These are phyloP conservation scores for Verticillium zaregamsianum DNA, from an alignment of 2,329 filamentous ascomycete species.

Conservation along the genomic window DNA sequence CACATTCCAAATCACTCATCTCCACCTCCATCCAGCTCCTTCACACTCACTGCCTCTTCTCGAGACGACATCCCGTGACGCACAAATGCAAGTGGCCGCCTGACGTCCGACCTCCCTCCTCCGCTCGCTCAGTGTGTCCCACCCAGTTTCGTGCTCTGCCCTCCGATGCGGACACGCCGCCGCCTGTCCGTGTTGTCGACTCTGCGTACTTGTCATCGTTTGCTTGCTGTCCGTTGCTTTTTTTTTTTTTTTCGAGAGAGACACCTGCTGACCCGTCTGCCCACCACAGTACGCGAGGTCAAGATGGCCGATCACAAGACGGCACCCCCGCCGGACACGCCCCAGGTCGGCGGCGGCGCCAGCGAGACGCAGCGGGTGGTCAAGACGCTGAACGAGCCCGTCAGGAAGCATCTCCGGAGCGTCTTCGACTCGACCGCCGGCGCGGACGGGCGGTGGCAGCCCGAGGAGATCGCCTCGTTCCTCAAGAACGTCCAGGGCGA, in stretches of 20 bases:
- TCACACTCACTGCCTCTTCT: neutral
- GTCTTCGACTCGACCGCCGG: conserved; percentile 43
- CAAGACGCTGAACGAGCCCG: conserved; percentile 32
- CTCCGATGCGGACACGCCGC: neutral
- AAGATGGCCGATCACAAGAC: neutral
- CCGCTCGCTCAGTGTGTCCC: neutral
- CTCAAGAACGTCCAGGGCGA: conserved; percentile 41
- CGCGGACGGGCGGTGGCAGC: conserved; percentile 37
- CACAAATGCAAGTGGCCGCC: neutral
- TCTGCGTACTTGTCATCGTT: neutral
- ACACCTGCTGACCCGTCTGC: neutral
- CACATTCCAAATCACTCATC: neutral
- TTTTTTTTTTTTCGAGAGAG: neutral
- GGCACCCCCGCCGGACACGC: neutral
- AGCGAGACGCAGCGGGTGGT: conserved; percentile 36
- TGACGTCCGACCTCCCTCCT: neutral
- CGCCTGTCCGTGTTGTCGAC: neutral
- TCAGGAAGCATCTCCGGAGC: conserved; percentile 38
- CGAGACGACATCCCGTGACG: neutral
- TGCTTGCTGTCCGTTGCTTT: neutral
- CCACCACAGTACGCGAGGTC: neutral
- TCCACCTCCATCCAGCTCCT: no score
- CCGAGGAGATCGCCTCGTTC: conserved; percentile 40
- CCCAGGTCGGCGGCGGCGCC: conserved; percentile 44
- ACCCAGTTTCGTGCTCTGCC: neutral